These are phyloP conservation scores for Glycine latifolia DNA, from an alignment of 306 rosid genomes.

Conservation along the genomic window DNA sequence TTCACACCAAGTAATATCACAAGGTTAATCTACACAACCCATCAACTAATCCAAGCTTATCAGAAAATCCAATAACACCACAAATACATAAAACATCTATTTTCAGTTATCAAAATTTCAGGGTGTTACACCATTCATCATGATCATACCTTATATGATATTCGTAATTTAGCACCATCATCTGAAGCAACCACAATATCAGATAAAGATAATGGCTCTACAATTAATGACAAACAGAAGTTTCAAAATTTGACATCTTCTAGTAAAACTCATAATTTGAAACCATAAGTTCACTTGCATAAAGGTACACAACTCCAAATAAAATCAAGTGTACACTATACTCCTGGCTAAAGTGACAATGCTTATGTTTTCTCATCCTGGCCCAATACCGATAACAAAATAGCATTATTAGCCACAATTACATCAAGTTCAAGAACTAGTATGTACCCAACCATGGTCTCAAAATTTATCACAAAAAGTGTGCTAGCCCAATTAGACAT, in stretches of 20 bases:
- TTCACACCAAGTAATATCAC: too few relatives aligned
- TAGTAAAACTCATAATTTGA: conserved; percentile 21
- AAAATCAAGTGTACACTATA: too few relatives aligned
- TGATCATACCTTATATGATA: conserved; percentile 69
- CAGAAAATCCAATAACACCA: too few relatives aligned
- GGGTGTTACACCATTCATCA: too few relatives aligned
- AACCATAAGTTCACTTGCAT: too few relatives aligned
- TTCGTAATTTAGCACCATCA: conserved; percentile 52
- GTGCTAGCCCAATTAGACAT: conserved; percentile 15
- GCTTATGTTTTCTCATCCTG: too few relatives aligned
- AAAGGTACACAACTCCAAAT: too few relatives aligned
- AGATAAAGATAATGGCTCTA: conserved; percentile 69
- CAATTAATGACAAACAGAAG: conserved; percentile 35
- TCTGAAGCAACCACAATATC: conserved; percentile 56
- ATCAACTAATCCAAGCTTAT: too few relatives aligned
- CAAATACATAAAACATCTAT: too few relatives aligned
- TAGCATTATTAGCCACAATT: conserved; percentile 1
- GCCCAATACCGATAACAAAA: neutral
- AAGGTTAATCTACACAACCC: too few relatives aligned
- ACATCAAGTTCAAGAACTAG: neutral
- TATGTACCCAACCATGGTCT: neutral
- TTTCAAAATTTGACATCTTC: neutral
- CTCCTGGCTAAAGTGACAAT: too few relatives aligned
- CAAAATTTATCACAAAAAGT: conserved; percentile 28
- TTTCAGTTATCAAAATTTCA: too few relatives aligned